A percentile compares a stretch with the other conserved stretches of the same genome.
phyloP scores from a whole-genome alignment of 1,284 basidiomycete genomes.

The Ceratobasidium sp. region DNA sequence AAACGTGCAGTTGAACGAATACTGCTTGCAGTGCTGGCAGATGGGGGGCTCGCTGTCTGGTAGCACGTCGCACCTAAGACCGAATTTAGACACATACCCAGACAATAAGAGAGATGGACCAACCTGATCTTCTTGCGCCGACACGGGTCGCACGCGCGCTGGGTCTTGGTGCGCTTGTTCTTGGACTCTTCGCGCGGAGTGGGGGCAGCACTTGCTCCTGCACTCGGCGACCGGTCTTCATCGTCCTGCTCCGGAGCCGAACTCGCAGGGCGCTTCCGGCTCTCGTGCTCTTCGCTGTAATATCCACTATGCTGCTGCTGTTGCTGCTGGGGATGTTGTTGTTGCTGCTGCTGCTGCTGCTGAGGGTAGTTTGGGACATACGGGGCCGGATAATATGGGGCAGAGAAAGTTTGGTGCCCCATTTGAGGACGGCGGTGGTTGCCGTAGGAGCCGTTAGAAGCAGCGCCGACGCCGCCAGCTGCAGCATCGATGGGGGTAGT shows the following conservation, averaged over 20 bases:
- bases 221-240: conserved; percentile 27
- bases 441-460: conserved; percentile 1
- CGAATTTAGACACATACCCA: conserved; percentile 49
- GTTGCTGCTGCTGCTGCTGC: conserved; percentile 11
- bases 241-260: conserved; percentile 34
- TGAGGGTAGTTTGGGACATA: conserved; percentile 18
- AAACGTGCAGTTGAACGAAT: conserved; percentile 92
- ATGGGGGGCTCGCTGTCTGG: conserved; percentile 75
- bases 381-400: conserved; percentile 30
- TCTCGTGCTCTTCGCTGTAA: conserved; percentile 30
- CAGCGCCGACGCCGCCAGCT: too few relatives aligned
- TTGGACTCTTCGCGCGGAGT: conserved; percentile 52
- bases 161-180: conserved; percentile 88
- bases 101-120: conserved; percentile 44
- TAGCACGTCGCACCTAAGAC: conserved; percentile 77
- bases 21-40: conserved; percentile 90
- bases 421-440: neutral
- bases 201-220: conserved; percentile 19
- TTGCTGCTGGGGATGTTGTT: conserved; percentile 1
- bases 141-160: conserved; percentile 90
- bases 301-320: neutral
- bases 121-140: conserved; percentile 91
- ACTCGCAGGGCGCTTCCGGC: conserved; percentile 39
- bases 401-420: conserved; percentile 13
- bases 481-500: conserved; percentile 8